Percentiles rank a stretch among this genome's conserved stretches.
These are phyloP conservation scores for Arabis hirsuta DNA, from an alignment of 345 rosid genomes.

Conservation along the genomic window DNA sequence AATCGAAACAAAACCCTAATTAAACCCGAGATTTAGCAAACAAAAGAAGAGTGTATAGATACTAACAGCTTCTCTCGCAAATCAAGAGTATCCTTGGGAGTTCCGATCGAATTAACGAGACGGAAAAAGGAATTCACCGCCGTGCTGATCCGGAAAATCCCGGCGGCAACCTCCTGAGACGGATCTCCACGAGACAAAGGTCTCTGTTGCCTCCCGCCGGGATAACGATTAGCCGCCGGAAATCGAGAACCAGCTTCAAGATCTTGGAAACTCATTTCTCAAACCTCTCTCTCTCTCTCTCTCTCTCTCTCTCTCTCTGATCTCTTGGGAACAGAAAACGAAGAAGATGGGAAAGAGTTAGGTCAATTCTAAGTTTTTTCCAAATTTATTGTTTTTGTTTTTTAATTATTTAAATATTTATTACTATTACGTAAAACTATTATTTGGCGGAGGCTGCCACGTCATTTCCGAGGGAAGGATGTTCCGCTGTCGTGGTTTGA, in stretches of 20 bases:
- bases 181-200: conserved; percentile 45
- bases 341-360: conserved; percentile 39
- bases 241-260: conserved; percentile 51
- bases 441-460: conserved; percentile 31
- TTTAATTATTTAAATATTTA: neutral
- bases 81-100: conserved; percentile 71
- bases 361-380: conserved; percentile 23
- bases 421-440: neutral
- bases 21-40: no score
- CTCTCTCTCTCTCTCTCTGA: conserved; percentile 13
- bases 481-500: conserved; percentile 20
- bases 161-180: conserved; percentile 72
- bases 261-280: conserved; percentile 70
- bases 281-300: neutral
- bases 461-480: conserved; percentile 29
- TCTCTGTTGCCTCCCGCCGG: conserved; percentile 38
- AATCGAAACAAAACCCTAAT: no score
- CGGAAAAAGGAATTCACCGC: conserved; percentile 69
- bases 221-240: conserved; percentile 29
- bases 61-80: conserved; percentile 70
- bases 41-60: neutral
- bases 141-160: conserved; percentile 72
- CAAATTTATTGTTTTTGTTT: neutral
- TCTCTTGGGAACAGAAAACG: conserved; percentile 9
- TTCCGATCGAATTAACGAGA: conserved; percentile 75